Evolutionary conservation across 2,329 filamentous ascomycete species (phyloP).

Genomic region (Xylaria sp.): DNA sequence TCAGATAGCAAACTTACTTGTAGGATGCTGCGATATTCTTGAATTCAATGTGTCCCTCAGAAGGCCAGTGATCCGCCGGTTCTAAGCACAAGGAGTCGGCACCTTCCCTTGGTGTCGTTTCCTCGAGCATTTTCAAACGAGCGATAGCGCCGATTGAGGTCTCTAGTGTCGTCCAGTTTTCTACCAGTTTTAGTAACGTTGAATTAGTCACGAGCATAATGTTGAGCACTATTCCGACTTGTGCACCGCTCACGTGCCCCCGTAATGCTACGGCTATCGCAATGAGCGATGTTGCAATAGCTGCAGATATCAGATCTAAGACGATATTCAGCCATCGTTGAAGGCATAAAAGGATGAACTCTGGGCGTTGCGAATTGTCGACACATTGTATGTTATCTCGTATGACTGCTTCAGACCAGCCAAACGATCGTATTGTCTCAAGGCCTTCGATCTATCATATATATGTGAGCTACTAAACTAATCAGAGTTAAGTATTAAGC

Average conservation of each 20-base stretch:
- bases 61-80: conserved; percentile 46
- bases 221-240: conserved; percentile 53
- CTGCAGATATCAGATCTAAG: conserved; percentile 61
- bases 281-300: conserved; percentile 54
- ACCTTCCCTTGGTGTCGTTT: conserved; percentile 41
- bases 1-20: conserved; percentile 34
- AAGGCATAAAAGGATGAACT: conserved; percentile 61
- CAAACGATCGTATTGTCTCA: conserved; percentile 60
- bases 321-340: conserved; percentile 65
- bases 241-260: conserved; percentile 43
- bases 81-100: not conserved
- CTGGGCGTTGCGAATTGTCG: conserved; percentile 60
- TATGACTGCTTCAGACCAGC: conserved; percentile 52
- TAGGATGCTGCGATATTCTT: conserved; percentile 49
- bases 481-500: not conserved
- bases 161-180: conserved; percentile 52
- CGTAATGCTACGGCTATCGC: conserved; percentile 43
- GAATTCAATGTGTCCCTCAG: conserved; percentile 45
- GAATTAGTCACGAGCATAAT: conserved; percentile 52
- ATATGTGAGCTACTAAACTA: not conserved
- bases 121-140: conserved; percentile 49
- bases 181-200: conserved; percentile 51
- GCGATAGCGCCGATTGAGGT: conserved; percentile 52
- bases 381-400: conserved; percentile 46
- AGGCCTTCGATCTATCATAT: conserved; percentile 50